These are phyloP conservation scores for Biscutella laevigata DNA, from an alignment of 441 rosid species.

Conservation along the genomic window DNA sequence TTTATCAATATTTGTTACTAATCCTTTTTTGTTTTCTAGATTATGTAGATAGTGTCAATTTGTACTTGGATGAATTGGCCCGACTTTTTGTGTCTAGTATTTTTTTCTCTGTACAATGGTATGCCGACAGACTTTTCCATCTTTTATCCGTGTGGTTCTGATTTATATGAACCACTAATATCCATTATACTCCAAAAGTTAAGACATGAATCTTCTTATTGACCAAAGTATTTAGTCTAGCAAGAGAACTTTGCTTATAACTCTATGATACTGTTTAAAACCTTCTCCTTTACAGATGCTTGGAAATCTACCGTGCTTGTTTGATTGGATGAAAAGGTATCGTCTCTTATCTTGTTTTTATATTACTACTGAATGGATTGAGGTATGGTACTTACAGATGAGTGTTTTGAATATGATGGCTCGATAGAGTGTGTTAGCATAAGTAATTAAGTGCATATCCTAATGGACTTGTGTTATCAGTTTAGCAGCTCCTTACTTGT, in stretches of 20 bases:
- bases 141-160: neutral
- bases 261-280: slow-evolving; percentile 1
- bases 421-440: neutral
- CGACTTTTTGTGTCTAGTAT: neutral
- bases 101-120: slow-evolving; percentile 2
- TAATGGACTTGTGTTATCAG: neutral
- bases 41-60: slow-evolving; percentile 6
- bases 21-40: neutral
- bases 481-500: neutral
- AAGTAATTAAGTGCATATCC: neutral
- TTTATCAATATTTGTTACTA: neutral
- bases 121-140: neutral
- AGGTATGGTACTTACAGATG: neutral
- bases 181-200: neutral
- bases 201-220: neutral
- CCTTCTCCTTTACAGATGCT: neutral
- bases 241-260: neutral
- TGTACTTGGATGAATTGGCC: slow-evolving; percentile 8
- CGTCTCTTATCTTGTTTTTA: neutral
- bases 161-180: slow-evolving; percentile 1
- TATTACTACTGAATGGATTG: neutral
- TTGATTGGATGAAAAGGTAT: neutral
- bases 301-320: neutral
- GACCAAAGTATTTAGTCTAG: neutral
- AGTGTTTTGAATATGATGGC: neutral